Percentiles rank a stretch among this genome's conserved stretches.
Evolutionary conservation across 495 filamentous ascomycete genomes (phyloP).

Genomic region (Xylaria curta): DNA sequence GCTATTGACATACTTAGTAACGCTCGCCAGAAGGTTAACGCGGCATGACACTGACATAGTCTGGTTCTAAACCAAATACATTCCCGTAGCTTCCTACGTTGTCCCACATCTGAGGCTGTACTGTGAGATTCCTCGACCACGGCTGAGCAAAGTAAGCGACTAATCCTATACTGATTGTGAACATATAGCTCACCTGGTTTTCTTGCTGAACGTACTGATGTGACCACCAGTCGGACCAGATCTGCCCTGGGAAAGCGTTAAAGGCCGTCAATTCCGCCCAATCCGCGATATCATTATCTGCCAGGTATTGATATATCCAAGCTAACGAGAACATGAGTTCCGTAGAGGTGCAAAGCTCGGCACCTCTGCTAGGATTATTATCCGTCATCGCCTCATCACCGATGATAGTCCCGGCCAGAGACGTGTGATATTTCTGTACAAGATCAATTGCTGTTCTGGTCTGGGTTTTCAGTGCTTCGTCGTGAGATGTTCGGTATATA

Average conservation of each 20-base stretch:
- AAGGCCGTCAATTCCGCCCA: constrained; percentile 59
- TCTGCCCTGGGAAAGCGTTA: constrained; percentile 59
- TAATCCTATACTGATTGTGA: neutral
- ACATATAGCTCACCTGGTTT: constrained; percentile 53
- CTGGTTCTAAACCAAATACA: constrained; percentile 52
- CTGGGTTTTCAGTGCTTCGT: constrained; percentile 38
- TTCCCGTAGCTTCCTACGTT: constrained; percentile 54
- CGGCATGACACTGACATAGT: constrained; percentile 37
- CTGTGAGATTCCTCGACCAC: constrained; percentile 49
- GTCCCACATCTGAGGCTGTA: constrained; percentile 53
- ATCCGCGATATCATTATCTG: constrained; percentile 58
- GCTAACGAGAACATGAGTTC: constrained; percentile 44
- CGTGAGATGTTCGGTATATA: constrained; percentile 42
- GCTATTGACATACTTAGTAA: constrained; percentile 37
- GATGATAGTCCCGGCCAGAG: constrained; percentile 43
- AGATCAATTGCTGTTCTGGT: constrained; percentile 41
- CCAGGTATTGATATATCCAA: constrained; percentile 45
- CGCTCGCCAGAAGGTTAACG: neutral
- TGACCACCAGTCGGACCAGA: constrained; percentile 63
- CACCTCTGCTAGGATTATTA: constrained; percentile 39
- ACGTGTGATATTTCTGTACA: constrained; percentile 39
- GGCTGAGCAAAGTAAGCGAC: constrained; percentile 35
- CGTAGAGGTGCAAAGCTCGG: constrained; percentile 44
- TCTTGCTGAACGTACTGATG: constrained; percentile 63
- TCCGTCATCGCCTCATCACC: constrained; percentile 42